These are phyloP conservation scores for Didymellaceae sp. DNA, from an alignment of 2,329 filamentous ascomycete species.

Conservation along the genomic window DNA sequence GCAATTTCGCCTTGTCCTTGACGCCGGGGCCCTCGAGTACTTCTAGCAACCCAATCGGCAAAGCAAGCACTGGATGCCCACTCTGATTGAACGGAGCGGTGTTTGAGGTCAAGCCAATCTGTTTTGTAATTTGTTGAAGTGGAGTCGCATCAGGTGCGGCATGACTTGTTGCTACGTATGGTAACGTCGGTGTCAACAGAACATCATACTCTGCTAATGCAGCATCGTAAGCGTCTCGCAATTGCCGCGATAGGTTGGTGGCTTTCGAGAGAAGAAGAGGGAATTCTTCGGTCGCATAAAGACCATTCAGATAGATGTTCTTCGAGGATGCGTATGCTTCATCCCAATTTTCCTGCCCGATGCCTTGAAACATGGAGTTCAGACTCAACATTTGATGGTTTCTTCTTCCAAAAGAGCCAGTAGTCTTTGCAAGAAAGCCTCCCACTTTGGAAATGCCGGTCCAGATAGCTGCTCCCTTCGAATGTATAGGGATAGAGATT, in stretches of 20 bases:
- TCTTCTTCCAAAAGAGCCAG: slow-evolving; percentile 29
- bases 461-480: slow-evolving; percentile 59
- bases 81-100: slow-evolving; percentile 65
- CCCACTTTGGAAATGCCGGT: slow-evolving; percentile 49
- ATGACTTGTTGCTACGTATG: slow-evolving; percentile 12
- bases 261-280: slow-evolving; percentile 58
- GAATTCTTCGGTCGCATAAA: slow-evolving; percentile 55
- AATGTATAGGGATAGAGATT: slow-evolving; percentile 59
- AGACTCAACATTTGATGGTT: slow-evolving; percentile 58
- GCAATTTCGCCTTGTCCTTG: slow-evolving; percentile 45
- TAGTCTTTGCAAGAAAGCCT: slow-evolving; percentile 45
- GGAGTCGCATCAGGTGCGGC: slow-evolving; percentile 46
- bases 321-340: slow-evolving; percentile 60
- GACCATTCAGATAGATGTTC: slow-evolving; percentile 61
- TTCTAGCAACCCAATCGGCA: slow-evolving; percentile 51
- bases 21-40: slow-evolving; percentile 48
- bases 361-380: slow-evolving; percentile 41
- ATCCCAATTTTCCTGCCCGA: slow-evolving; percentile 54
- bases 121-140: slow-evolving; percentile 56
- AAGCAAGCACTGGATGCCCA: slow-evolving; percentile 62
- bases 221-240: slow-evolving; percentile 56
- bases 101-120: slow-evolving; percentile 62
- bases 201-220: slow-evolving; percentile 53
- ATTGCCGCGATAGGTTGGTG: slow-evolving; percentile 56
- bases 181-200: slow-evolving; percentile 58